Evolutionary conservation across 2,329 filamentous ascomycete genomes (phyloP), one percentile per base, ranked within the genome.

Genomic region (Aspergillus japonicus): DNA sequence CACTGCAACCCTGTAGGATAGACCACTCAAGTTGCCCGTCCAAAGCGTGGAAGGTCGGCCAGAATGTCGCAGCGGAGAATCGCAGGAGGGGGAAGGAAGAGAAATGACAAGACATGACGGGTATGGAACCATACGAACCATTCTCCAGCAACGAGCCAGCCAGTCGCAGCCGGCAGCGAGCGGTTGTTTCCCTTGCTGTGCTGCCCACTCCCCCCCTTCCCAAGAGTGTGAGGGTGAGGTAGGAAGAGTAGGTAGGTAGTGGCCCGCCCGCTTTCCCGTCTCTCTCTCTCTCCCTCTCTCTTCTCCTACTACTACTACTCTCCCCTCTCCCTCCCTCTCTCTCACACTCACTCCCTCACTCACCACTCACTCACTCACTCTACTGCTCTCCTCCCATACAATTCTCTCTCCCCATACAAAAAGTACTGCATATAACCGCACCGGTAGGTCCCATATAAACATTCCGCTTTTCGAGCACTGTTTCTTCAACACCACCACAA

Each of bases 321-420:
- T 68, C 70, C 66, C 66, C 67, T 66, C 66, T 66, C 65, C 61
- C 67, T 68, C 67, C 67, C 68, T 61, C 68, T 57, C 67, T 66
- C 71, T 68, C 68, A 62, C 67, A 66, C 68, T 66, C 69, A 69
- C 62, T 64, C 66, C 67, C 68, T 57, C 58, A 47, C 64, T 65
- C 68, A 70, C 70, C 65, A 62, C 64, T 54, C 56, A 66, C 64
- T 54, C 56, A 66, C 67, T 68, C 66, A 63, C 66, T 66, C 70
- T 68, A 69, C 68, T 72, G 69, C 68, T 67, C 67, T 61, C 62
- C 68, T 62, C 71, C 68, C 69, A 68, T 71, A 70, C 68, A 68
- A 67, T 66, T 59, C 58, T 65, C 63, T 66, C 68, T 66, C 69
- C 72, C 73, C 74, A 74, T 75, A 72, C 73, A 76, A 73, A 72